phyloP scores from a whole-genome alignment of 2,329 filamentous ascomycete genomes.

The Ascochyta rabiei region DNA sequence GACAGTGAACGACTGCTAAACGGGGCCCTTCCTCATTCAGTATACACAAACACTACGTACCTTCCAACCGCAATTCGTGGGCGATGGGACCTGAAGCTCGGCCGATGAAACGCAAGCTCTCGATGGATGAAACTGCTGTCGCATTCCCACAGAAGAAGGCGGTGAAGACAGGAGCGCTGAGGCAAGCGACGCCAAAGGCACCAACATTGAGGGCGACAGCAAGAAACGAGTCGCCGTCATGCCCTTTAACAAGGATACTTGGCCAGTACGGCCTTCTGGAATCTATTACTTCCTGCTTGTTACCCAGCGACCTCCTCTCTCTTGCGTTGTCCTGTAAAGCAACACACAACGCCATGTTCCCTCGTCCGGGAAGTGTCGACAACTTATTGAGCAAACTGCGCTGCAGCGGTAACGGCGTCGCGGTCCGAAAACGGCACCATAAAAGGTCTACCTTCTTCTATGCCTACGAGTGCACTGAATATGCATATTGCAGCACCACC shows the following conservation, averaged over 20 bases:
- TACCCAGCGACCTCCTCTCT: slow-evolving; percentile 35
- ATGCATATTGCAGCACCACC: slow-evolving; percentile 29
- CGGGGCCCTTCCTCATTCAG: background rate
- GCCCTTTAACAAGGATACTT: slow-evolving; percentile 27
- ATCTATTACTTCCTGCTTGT: slow-evolving; percentile 30
- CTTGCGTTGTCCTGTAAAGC: slow-evolving; percentile 38
- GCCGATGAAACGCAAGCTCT: slow-evolving; percentile 31
- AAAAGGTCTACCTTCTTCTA: slow-evolving; percentile 32
- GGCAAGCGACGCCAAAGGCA: background rate
- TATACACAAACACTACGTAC: background rate
- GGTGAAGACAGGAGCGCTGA: background rate
- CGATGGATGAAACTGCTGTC: slow-evolving; percentile 5
- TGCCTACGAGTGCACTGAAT: slow-evolving; percentile 30
- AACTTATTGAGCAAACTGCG: slow-evolving; percentile 35
- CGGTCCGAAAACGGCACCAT: slow-evolving; percentile 30
- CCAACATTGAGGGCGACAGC: background rate
- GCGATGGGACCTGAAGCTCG: background rate
- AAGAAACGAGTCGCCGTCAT: background rate
- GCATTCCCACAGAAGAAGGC: slow-evolving; percentile 18
- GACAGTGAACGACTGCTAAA: slow-evolving; percentile 8
- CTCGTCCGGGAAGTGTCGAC: slow-evolving; percentile 28
- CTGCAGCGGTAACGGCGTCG: slow-evolving; percentile 37
- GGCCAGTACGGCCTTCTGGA: slow-evolving; percentile 40
- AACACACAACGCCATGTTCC: slow-evolving; percentile 30
- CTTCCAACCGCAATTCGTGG: background rate